phyloP scores from a whole-genome alignment of 106 monocot genomes.

The Dactylorhiza incarnata region DNA sequence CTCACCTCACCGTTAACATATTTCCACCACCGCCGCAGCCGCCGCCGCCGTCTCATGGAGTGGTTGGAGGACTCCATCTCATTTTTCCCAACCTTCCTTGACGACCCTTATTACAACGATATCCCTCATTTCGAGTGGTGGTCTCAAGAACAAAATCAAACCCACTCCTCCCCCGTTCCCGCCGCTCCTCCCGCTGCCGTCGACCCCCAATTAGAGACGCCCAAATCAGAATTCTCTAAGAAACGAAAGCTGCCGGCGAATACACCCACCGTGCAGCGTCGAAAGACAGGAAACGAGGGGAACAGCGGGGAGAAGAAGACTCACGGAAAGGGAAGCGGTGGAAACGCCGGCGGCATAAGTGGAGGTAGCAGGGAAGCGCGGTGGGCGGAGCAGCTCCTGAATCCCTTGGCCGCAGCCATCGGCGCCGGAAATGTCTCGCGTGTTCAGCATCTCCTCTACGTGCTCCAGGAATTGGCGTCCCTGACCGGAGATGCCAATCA shows the following conservation, averaged over 20 bases:
- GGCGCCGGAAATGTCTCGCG: conserved; percentile 32
- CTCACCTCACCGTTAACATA: not conserved
- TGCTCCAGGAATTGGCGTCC: conserved; percentile 45
- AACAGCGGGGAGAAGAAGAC: conserved; percentile 9
- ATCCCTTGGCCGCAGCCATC: conserved; percentile 38
- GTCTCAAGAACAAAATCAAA: conserved; percentile 20
- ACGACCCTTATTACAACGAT: conserved; percentile 26
- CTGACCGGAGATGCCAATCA: conserved; percentile 32
- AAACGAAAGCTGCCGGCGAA: conserved; percentile 19
- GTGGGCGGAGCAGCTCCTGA: conserved; percentile 69
- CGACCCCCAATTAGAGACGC: not conserved
- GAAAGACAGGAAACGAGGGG: conserved; percentile 7
- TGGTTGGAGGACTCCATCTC: conserved; percentile 54
- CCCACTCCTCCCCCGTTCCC: not conserved
- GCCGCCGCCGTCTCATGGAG: conserved; percentile 14
- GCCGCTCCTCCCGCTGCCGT: not conserved
- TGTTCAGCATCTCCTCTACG: conserved; percentile 57
- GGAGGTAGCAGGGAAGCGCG: conserved; percentile 32
- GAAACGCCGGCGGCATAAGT: not conserved
- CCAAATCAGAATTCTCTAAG: conserved; percentile 22
- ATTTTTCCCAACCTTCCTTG: conserved; percentile 40
- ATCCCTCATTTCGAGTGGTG: conserved; percentile 39
- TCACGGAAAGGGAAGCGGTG: conserved; percentile 9
- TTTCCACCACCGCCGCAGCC: not conserved
- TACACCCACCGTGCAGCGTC: not conserved